Conservation (phyloP, 2,329 filamentous ascomycete genomes). For the Colletotrichum musae region DNA sequence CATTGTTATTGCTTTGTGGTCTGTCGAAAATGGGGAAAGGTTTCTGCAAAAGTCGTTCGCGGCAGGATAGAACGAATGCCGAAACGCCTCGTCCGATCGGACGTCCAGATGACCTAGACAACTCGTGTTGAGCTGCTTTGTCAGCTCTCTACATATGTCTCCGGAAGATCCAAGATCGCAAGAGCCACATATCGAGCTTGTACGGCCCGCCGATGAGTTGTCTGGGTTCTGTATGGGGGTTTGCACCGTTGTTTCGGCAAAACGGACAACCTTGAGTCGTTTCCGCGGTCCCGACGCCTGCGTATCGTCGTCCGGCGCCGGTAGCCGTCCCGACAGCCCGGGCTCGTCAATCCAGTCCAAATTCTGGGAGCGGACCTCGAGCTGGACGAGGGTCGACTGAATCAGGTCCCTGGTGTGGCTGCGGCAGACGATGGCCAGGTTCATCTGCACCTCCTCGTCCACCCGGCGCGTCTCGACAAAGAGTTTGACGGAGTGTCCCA, state of each 20-base stretch:
- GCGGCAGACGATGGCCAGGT: constrained; percentile 30
- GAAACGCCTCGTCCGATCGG: neutral
- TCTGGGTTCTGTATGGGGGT: neutral
- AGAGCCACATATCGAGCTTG: neutral
- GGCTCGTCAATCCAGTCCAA: constrained; percentile 20
- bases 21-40: neutral
- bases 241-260: constrained; percentile 14
- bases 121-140: neutral
- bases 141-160: constrained; percentile 30
- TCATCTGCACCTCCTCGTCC: constrained; percentile 23
- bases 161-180: constrained; percentile 14
- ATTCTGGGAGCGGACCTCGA: constrained; percentile 28
- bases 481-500: constrained; percentile 27
- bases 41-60: neutral
- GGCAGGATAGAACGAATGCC: constrained; percentile 25
- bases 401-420: neutral
- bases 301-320: neutral
- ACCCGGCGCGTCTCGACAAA: constrained; percentile 27
- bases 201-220: neutral
- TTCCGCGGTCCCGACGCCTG: neutral
- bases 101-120: constrained; percentile 29
- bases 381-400: constrained; percentile 1
- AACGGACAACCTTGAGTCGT: constrained; percentile 10
- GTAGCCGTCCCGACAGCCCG: neutral
- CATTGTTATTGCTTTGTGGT: neutral